Conservation (phyloP, 805 yeast genomes). For the Blastobotrys americana region DNA sequence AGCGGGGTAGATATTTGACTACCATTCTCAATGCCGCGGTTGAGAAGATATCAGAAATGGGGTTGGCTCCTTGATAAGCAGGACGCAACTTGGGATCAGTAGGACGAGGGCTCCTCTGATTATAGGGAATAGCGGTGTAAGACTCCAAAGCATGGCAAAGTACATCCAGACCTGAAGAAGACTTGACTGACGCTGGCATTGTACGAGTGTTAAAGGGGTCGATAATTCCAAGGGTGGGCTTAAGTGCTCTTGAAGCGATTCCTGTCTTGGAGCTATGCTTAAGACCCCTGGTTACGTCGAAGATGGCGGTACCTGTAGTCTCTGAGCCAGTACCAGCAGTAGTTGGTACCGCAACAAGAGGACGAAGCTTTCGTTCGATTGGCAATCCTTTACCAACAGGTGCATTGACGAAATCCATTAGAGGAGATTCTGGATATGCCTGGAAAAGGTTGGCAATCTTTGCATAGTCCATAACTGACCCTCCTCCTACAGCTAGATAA, state of each 20-base stretch:
- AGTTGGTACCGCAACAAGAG: constrained; percentile 39
- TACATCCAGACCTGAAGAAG: constrained; percentile 39
- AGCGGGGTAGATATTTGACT: constrained; percentile 35
- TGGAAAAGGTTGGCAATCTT: constrained; percentile 38
- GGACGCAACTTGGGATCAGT: constrained; percentile 33
- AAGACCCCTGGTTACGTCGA: constrained; percentile 31
- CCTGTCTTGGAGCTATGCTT: constrained; percentile 38
- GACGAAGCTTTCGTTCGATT: constrained; percentile 30
- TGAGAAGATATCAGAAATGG: constrained; percentile 39
- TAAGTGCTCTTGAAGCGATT: constrained; percentile 37
- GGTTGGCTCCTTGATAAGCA: constrained; percentile 40
- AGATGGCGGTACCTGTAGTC: constrained; percentile 41
- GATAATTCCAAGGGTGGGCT: constrained; percentile 38
- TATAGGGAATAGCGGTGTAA: constrained; percentile 40
- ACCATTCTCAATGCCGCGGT: constrained; percentile 37
- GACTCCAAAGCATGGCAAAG: constrained; percentile 40
- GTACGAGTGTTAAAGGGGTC: constrained; percentile 37
- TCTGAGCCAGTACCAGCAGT: constrained; percentile 44
- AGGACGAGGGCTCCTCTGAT: constrained; percentile 35
- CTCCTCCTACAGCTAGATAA: constrained; percentile 41
- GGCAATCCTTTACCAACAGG: constrained; percentile 36
- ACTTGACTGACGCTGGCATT: constrained; percentile 38
- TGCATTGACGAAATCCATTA: constrained; percentile 39
- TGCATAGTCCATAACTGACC: constrained; percentile 42
- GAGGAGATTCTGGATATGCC: constrained; percentile 35